Conservation (phyloP, 345 rosid genomes). For the Syzygium aqueum region DNA sequence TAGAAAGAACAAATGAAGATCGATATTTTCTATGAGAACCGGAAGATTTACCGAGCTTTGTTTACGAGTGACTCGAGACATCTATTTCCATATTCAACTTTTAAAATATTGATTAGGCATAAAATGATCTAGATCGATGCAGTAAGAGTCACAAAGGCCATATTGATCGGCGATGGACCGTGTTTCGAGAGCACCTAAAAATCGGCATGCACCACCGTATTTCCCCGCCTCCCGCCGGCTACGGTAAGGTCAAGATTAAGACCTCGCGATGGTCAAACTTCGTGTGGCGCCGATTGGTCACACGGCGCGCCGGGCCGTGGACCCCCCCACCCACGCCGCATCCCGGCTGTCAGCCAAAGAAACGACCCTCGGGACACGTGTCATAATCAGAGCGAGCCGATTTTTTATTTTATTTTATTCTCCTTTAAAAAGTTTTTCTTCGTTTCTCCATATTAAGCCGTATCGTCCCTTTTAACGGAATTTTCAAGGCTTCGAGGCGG, state of each 20-base stretch:
- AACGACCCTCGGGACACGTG: not conserved
- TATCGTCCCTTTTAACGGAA: not conserved
- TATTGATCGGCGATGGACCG: not conserved
- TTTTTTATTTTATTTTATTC: not conserved
- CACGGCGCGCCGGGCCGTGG: not conserved
- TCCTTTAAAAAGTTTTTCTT: not conserved
- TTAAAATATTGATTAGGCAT: not conserved
- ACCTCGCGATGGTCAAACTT: not conserved
- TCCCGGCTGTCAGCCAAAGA: not conserved
- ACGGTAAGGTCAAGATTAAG: not conserved
- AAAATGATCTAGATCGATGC: not conserved
- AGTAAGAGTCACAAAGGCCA: not conserved
- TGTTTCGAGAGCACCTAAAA: not conserved
- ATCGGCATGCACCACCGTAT: too few relatives aligned
- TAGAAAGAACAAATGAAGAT: not conserved
- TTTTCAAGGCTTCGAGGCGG: not conserved
- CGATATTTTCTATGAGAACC: accelerated
- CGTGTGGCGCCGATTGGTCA: not conserved
- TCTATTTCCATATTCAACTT: not conserved
- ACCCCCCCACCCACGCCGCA: not conserved
- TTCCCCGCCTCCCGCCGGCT: not conserved
- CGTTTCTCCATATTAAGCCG: too few relatives aligned
- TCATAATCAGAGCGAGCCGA: not conserved
- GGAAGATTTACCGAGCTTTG: accelerated
- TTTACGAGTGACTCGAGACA: not conserved